These are phyloP conservation scores for Bolboschoenoplectus hybrid DNA, from an alignment of 202 grass and related monocot species.

Conservation along the genomic window DNA sequence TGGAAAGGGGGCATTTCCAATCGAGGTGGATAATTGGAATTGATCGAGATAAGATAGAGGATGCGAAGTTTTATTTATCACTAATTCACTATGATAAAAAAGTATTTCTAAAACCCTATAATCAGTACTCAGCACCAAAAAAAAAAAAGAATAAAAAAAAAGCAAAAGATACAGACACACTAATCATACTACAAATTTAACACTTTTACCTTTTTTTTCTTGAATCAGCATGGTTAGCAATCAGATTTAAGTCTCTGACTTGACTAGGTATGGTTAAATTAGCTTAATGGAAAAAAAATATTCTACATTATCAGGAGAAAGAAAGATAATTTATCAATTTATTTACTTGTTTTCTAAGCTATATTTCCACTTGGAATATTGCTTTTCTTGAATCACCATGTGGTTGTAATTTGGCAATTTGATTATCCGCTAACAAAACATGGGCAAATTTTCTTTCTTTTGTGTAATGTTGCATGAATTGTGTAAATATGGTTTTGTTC, in stretches of 20 bases:
- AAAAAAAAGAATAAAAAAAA: background rate
- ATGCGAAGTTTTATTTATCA: background rate
- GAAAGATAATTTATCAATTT: background rate
- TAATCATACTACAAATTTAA: background rate
- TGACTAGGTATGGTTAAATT: background rate
- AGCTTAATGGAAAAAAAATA: background rate
- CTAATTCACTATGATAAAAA: background rate
- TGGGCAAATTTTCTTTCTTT: background rate
- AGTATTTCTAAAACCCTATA: background rate
- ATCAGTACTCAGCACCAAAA: background rate
- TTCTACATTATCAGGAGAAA: background rate
- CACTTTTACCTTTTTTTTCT: background rate
- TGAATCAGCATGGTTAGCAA: background rate
- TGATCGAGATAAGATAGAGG: background rate
- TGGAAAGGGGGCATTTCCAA: background rate
- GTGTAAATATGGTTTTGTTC: background rate
- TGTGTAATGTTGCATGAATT: background rate
- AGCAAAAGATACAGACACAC: too few relatives aligned
- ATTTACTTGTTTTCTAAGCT: background rate
- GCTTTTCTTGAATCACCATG: background rate
- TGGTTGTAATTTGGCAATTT: background rate
- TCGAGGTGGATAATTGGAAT: background rate
- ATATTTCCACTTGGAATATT: background rate
- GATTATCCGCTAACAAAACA: background rate
- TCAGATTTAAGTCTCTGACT: background rate